Evolutionary conservation across 2,329 filamentous ascomycete species (phyloP).

Genomic region (Colletotrichum incanum): DNA sequence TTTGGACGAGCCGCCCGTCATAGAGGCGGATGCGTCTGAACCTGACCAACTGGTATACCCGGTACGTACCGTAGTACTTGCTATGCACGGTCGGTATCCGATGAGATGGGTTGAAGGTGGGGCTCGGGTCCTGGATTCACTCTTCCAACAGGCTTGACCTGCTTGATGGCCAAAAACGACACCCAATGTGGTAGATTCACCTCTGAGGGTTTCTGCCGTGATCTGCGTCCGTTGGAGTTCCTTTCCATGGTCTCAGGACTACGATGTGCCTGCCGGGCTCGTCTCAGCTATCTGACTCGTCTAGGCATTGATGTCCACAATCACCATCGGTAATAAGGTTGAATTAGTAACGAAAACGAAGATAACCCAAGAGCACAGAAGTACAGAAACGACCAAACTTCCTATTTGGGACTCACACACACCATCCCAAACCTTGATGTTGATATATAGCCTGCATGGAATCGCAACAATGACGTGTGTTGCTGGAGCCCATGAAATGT

Average conservation of each 20-base stretch:
- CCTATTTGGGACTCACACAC: not conserved
- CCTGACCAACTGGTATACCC: not conserved
- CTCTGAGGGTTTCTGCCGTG: not conserved
- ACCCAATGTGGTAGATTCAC: not conserved
- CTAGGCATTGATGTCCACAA: not conserved
- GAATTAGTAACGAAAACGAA: not conserved
- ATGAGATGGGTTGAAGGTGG: not conserved
- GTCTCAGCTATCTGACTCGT: not conserved
- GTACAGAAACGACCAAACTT: not conserved
- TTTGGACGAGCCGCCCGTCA: not conserved
- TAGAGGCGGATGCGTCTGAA: slow-evolving; percentile 23
- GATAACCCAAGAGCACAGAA: too few species aligned
- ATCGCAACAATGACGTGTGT: not conserved
- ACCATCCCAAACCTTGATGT: not conserved
- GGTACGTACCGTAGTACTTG: not conserved
- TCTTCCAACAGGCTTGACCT: not conserved
- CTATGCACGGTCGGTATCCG: not conserved
- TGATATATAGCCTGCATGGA: not conserved
- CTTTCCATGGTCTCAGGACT: not conserved
- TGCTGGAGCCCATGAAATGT: not conserved
- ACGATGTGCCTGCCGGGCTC: not conserved
- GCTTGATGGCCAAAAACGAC: too few species aligned
- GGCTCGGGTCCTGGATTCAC: not conserved
- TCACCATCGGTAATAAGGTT: not conserved
- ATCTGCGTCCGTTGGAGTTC: not conserved